Percentiles rank a stretch among this genome's conserved stretches.
Conservation (phyloP, 495 filamentous ascomycete species). For the Penicillium lagena region DNA sequence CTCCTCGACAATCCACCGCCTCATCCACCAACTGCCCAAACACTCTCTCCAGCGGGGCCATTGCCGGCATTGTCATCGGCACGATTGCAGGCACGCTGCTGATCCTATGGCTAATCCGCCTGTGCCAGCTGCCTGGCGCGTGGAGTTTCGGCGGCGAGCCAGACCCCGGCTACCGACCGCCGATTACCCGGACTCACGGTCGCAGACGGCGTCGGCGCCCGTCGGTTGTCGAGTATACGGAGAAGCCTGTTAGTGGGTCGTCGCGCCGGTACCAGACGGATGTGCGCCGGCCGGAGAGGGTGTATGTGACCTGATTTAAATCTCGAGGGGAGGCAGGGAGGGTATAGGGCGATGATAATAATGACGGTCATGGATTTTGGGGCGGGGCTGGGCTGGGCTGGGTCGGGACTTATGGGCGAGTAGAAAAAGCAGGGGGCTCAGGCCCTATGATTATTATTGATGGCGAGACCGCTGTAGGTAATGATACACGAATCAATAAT, state of each 20-base stretch:
- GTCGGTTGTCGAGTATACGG: constrained; percentile 25
- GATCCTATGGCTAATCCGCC: constrained; percentile 43
- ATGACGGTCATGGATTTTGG: not conserved
- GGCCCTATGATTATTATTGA: too few relatives aligned
- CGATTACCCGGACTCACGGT: constrained; percentile 7
- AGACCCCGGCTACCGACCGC: constrained; percentile 21
- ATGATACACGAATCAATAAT: too few relatives aligned
- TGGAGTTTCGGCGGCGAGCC: constrained; percentile 14
- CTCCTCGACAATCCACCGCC: constrained; percentile 13
- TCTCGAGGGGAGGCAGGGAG: not conserved
- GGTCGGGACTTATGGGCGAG: not conserved
- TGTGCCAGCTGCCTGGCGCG: constrained; percentile 18
- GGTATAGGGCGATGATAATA: not conserved
- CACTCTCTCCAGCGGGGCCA: constrained; percentile 46
- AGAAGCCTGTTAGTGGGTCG: constrained; percentile 23
- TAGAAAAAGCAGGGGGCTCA: too few relatives aligned
- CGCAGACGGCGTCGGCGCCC: constrained; percentile 12
- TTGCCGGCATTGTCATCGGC: constrained; percentile 57
- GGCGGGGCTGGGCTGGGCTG: not conserved
- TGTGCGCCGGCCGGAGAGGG: constrained; percentile 28
- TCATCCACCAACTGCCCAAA: constrained; percentile 18
- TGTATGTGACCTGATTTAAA: constrained; percentile 20
- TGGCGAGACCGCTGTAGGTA: too few relatives aligned
- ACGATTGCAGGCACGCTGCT: constrained; percentile 49
- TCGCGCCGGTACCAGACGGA: constrained; percentile 16